These are phyloP conservation scores for Fagus crenata DNA, from an alignment of 306 rosid genomes.

Conservation along the genomic window DNA sequence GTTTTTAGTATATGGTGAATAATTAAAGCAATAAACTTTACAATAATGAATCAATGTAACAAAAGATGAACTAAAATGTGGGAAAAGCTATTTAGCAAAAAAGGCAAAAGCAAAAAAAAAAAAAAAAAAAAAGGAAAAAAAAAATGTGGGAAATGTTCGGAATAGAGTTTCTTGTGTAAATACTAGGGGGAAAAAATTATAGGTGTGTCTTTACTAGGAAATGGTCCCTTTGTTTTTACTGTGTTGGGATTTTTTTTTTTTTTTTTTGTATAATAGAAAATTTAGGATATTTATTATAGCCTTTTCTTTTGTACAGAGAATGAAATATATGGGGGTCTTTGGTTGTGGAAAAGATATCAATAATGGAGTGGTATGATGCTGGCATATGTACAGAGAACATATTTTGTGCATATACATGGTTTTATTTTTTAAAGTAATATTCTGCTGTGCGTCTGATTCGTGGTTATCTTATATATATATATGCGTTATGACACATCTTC, in stretches of 20 bases:
- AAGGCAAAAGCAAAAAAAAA: background rate
- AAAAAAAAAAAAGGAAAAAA: background rate
- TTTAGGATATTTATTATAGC: background rate
- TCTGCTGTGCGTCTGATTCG: background rate
- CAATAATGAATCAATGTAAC: background rate
- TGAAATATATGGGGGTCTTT: background rate
- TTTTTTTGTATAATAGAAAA: background rate
- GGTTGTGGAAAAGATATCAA: background rate
- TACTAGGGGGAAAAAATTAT: background rate
- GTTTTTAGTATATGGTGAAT: background rate
- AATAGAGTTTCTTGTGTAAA: background rate
- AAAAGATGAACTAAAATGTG: background rate
- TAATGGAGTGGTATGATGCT: constrained; percentile 5
- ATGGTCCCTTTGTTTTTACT: background rate
- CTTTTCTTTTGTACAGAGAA: background rate
- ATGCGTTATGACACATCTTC: background rate
- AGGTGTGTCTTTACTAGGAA: background rate
- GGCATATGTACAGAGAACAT: background rate
- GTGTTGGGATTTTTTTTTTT: background rate
- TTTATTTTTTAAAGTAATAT: background rate
- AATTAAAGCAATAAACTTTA: background rate
- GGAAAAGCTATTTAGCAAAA: background rate
- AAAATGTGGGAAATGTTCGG: background rate
- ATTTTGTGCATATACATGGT: constrained; percentile 11
- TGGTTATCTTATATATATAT: background rate